phyloP scores from a whole-genome alignment of 2,329 filamentous ascomycete species.

The Pestalotiopsis sp. region DNA sequence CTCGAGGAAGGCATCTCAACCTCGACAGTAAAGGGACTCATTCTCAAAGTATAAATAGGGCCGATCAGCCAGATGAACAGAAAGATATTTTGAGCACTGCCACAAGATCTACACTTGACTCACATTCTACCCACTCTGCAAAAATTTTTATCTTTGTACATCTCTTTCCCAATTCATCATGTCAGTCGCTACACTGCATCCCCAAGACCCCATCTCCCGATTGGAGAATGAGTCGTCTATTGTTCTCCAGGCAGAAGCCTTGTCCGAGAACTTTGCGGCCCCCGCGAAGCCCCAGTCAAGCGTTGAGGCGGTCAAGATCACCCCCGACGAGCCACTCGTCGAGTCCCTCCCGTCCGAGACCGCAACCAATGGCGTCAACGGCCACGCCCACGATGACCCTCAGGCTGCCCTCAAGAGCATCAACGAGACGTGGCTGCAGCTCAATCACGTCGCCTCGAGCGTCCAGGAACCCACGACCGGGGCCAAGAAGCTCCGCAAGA shows the following conservation, averaged over 20 bases:
- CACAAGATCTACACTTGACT: background rate
- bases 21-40: background rate
- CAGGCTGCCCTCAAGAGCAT: background rate
- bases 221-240: background rate
- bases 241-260: background rate
- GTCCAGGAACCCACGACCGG: constrained; percentile 28
- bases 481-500: constrained; percentile 34
- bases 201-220: background rate
- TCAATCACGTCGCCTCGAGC: constrained; percentile 23
- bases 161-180: background rate
- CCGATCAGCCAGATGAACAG: background rate
- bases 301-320: background rate
- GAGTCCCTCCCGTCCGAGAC: background rate
- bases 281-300: background rate
- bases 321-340: background rate
- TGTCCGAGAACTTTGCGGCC: background rate
- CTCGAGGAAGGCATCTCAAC: background rate
- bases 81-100: background rate
- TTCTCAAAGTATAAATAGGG: background rate
- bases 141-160: background rate
- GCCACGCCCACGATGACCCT: background rate
- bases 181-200: background rate
- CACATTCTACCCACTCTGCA: background rate
- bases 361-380: background rate
- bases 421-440: constrained; percentile 16